Evolutionary conservation across 345 rosid species (phyloP).

Genomic region (Populus simonii): DNA sequence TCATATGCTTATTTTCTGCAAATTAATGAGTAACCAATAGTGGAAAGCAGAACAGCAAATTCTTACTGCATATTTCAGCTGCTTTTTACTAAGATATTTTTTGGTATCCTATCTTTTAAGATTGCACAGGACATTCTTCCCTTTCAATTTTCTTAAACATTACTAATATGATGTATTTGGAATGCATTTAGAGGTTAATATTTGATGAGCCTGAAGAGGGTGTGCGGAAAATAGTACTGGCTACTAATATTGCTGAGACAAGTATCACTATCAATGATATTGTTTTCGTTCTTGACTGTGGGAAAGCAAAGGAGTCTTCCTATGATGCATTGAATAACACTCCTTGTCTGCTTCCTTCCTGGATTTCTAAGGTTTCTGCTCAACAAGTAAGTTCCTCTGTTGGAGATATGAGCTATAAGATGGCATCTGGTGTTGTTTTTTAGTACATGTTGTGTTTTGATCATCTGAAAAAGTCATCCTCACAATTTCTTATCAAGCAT

Average conservation of each 20-base stretch:
- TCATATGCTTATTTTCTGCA: neutral
- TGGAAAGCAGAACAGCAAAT: neutral
- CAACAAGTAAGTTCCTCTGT: constrained; percentile 63
- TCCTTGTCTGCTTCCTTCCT: constrained; percentile 89
- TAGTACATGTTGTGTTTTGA: neutral
- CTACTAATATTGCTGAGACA: constrained; percentile 96
- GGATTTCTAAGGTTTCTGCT: constrained; percentile 94
- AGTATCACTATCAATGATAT: constrained; percentile 91
- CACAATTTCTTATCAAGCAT: neutral
- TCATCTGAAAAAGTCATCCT: neutral
- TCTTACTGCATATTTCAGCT: neutral
- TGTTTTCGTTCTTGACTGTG: constrained; percentile 87
- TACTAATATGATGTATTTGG: constrained; percentile 11
- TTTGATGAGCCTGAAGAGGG: constrained; percentile 79
- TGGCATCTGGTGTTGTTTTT: neutral
- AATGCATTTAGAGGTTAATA: constrained; percentile 67
- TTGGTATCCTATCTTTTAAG: neutral
- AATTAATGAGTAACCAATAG: neutral
- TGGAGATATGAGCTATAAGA: neutral
- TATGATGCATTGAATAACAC: constrained; percentile 94
- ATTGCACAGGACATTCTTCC: neutral
- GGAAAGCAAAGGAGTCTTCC: constrained; percentile 93
- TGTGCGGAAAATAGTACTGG: constrained; percentile 80
- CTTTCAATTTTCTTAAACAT: constrained; percentile 8
- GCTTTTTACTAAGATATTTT: neutral